Evolutionary conservation across 2,329 filamentous ascomycete species (phyloP), one percentile per base, ranked within the genome.

Genomic region (Onygena corvina): DNA sequence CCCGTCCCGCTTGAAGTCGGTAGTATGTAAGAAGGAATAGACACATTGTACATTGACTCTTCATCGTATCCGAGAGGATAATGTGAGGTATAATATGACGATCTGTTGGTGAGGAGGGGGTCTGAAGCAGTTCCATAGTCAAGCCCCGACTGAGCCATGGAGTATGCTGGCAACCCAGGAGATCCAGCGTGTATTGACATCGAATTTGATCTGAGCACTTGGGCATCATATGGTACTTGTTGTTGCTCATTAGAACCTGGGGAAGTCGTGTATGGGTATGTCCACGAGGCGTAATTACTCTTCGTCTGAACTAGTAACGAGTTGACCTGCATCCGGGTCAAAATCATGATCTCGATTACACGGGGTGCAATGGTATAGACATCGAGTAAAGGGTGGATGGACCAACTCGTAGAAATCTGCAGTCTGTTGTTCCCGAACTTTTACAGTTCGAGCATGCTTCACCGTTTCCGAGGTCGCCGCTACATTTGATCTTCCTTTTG

Each of bases 401-500:
- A 57, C 63, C 58, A 52, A 94, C 90, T 66, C 90, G 77, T 54
- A 93, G 71, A 61, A 94, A 95, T 50, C 82, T 77, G 63, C 90
- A 95, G 4, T 75, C 60, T 2, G 57, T 63, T 47, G 69, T 71
- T 9, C 84, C 83, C 47, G 89, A 83, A 53, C 74, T 79, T 59
- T 80, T 83, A 71, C 90, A 96, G 64, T 89, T 94, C 8, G 76
- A 72, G 66, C 90, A 96, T n/a, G 82, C 80, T 33, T 72, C 69
- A n/a, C 83, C 84, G 59, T 83, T 79, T 27, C 84, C 84, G 29
- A 76, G 73, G 62, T 94, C 87, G 36, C 90, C 90, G 60, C 85
- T 94, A 70, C 90, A 96, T 58, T 86, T 83, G 59, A 96, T 96
- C 73, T 96, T 96, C 52, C 90, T 79, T 69, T 90, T 89, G 53